A percentile compares a stretch with the other conserved stretches of the same genome.
Evolutionary conservation across 305 asterid genomes (phyloP).

Genomic region (Rubia peregrina): DNA sequence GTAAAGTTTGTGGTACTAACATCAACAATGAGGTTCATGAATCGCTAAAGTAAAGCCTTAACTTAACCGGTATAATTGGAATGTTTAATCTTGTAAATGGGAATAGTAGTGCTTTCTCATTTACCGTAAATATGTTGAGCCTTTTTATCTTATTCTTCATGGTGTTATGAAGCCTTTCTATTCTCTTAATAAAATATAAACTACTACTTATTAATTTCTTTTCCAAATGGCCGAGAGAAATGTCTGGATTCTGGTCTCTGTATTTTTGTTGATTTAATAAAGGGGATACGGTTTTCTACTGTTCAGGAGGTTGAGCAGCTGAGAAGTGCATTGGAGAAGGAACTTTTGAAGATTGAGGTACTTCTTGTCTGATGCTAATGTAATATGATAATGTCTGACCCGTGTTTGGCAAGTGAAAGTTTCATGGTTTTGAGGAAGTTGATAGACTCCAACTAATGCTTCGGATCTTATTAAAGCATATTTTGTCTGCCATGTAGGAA

Average conservation of each 20-base stretch:
- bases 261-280: not conserved
- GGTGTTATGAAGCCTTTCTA: not conserved
- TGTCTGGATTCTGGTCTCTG: not conserved
- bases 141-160: not conserved
- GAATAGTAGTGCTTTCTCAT: not conserved
- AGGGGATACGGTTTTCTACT: slow-evolving; percentile 5
- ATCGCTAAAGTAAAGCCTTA: not conserved
- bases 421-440: not conserved
- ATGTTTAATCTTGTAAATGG: slow-evolving; percentile 1
- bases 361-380: not conserved
- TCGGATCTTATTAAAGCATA: not conserved
- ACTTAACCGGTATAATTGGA: not conserved
- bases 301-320: slow-evolving; percentile 41
- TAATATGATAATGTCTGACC: not conserved
- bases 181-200: not conserved
- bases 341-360: slow-evolving; percentile 32
- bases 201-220: not conserved
- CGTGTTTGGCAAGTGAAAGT: not conserved
- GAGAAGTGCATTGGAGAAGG: slow-evolving; percentile 29
- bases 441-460: not conserved
- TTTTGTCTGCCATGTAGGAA: slow-evolving; percentile 27
- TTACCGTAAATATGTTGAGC: not conserved
- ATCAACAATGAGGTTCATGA: not conserved
- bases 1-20: not conserved
- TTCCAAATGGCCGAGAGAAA: not conserved